Percentiles rank a stretch among this genome's conserved stretches.
These are phyloP conservation scores for Penicillium sp. DNA, from an alignment of 2,329 filamentous ascomycete species.

Conservation along the genomic window DNA sequence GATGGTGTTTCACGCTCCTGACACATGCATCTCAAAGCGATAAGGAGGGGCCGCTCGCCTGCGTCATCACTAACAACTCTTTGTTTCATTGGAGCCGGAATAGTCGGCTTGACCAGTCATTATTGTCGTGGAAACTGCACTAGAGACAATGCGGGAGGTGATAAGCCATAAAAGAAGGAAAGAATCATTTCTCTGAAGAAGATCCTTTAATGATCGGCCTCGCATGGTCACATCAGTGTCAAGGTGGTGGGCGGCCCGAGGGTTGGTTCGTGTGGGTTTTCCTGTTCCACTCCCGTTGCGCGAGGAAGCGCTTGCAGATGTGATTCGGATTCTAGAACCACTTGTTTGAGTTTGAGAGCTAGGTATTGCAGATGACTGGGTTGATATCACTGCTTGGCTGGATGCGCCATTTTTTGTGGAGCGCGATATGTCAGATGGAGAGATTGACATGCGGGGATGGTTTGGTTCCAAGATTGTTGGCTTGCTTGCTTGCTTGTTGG, in stretches of 20 bases:
- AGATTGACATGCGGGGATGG: slow-evolving; percentile 3
- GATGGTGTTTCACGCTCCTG: not conserved
- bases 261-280: slow-evolving; percentile 7
- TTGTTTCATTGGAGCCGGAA: not conserved
- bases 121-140: not conserved
- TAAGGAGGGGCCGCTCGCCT: not conserved
- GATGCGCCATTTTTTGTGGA: slow-evolving; percentile 9
- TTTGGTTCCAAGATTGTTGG: not conserved
- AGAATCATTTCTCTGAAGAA: slow-evolving; percentile 4
- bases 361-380: slow-evolving; percentile 21
- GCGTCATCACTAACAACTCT: not conserved
- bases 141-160: not conserved
- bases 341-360: slow-evolving; percentile 16
- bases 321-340: slow-evolving; percentile 11
- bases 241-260: slow-evolving; percentile 10
- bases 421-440: slow-evolving; percentile 15
- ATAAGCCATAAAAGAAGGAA: not conserved
- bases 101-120: not conserved
- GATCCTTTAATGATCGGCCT: slow-evolving; percentile 17
- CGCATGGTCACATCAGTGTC: slow-evolving; percentile 18
- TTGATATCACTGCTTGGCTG: slow-evolving; percentile 3
- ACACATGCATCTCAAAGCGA: not conserved
- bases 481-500: not conserved
- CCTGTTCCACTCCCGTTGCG: slow-evolving; percentile 9
- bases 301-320: slow-evolving; percentile 10